Base-by-base conservation (phyloP, 1,284 basidiomycete species). In the Cutaneotrichosporon cutaneum region DNA sequence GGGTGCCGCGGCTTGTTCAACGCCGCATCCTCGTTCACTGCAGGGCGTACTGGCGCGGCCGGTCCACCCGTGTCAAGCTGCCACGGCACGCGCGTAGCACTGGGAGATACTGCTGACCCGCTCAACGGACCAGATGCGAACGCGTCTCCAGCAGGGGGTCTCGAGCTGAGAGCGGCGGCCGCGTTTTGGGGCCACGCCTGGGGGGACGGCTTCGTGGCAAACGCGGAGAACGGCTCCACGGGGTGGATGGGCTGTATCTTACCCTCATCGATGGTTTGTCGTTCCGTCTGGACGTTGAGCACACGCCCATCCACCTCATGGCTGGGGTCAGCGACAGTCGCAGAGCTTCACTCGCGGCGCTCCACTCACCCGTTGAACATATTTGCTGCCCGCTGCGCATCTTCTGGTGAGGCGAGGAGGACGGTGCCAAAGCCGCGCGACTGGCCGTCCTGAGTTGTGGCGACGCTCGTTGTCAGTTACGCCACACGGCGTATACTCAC, bases 351-450 rank as follows among this genome's bases (percentile, higher is more conserved):
- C 14, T 18, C n/a, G 21, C n/a, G n/a, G n/a, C n/a, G n/a, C n/a
- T n/a, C n/a, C n/a, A n/a, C 26, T 16, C n/a, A 92, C 90, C 90
- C 90, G 70, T 93, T 90, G 75, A 93, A 92, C 84, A 90, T 87
- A 59, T 84, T 82, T 26, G 95, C 87, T 1, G 93, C 95, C 26
- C 88, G 83, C 63, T 90, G 88, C 0, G 95, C 93, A 71, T 98
- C 94, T 35, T 84, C 82, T 66, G 94, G 90, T 14, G 84, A 88
- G 0, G 89, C 87, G 73, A 92, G 94, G 8, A 90, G 83, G 2
- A 95, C 92, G 0, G 90, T 93, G 1, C 92, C 93, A 71, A 92
- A 94, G 0, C 93, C 93, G 56, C 90, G 83, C 33, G 90, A 91
- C 44, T 91, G 85, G 3, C 91, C 90, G 65, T 94, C 91, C 0